These are phyloP conservation scores for Solanum pinnatisectum DNA, from an alignment of 257 asterid genomes.

Conservation along the genomic window DNA sequence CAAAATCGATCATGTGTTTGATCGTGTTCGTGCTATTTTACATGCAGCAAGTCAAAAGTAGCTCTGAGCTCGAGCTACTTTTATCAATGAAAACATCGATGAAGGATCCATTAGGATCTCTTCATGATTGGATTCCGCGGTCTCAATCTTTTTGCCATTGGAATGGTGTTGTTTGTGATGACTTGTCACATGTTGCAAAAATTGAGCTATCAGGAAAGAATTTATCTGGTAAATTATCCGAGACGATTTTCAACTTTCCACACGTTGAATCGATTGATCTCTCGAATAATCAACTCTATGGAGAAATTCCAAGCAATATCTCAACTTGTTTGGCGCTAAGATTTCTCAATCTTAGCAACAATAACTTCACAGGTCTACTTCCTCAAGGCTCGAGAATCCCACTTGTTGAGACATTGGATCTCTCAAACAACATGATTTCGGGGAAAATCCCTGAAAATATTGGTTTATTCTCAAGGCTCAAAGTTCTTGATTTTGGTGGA, in stretches of 20 bases:
- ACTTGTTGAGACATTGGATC: conserved; percentile 44
- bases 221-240: conserved; percentile 47
- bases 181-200: conserved; percentile 39
- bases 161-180: conserved; percentile 59
- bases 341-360: conserved; percentile 61
- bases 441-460: conserved; percentile 49
- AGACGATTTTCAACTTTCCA: conserved; percentile 39
- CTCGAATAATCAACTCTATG: conserved; percentile 54
- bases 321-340: conserved; percentile 32
- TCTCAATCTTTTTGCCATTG: conserved; percentile 53
- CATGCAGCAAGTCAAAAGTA: conserved; percentile 30
- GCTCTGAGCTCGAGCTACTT: conserved; percentile 37
- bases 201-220: conserved; percentile 55
- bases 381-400: conserved; percentile 26
- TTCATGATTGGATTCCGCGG: conserved; percentile 42
- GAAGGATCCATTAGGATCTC: conserved; percentile 34
- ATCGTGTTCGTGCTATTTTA: conserved; percentile 15
- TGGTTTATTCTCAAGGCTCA: conserved; percentile 55
- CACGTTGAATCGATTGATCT: conserved; percentile 44
- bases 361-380: conserved; percentile 54
- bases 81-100: conserved; percentile 39
- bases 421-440: conserved; percentile 62
- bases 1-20: conserved; percentile 10
- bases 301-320: conserved; percentile 36
- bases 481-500: conserved; percentile 62